Evolutionary conservation across 176 grass and related monocot species (phyloP).

Genomic region (Cenchrus purpureus): DNA sequence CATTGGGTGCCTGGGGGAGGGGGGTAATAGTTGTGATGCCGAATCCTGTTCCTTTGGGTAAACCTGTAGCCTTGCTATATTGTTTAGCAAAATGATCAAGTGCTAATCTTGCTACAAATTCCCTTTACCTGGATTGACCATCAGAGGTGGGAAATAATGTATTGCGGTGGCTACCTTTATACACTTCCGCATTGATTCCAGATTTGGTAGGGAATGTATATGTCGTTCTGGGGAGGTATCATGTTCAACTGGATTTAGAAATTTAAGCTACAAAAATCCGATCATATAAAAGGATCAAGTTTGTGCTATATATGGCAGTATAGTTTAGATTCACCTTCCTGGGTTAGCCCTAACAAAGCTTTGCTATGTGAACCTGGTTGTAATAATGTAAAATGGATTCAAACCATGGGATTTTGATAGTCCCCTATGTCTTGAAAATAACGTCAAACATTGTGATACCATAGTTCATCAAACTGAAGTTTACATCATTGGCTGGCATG

Average conservation of each 20-base stretch:
- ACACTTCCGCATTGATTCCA: too few relatives aligned
- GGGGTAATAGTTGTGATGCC: too few relatives aligned
- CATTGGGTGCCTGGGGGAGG: too few relatives aligned
- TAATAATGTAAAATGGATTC: not conserved
- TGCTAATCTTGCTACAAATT: not conserved
- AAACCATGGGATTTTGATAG: not conserved
- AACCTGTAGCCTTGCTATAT: not conserved
- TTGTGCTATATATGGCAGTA: not conserved
- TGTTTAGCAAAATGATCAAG: not conserved
- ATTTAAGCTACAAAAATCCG: not conserved
- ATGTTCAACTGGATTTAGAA: not conserved
- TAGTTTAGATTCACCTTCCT: not conserved
- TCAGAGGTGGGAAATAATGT: too few relatives aligned
- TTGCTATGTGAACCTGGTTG: not conserved
- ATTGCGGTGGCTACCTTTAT: too few relatives aligned
- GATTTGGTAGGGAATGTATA: not conserved
- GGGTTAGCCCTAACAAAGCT: not conserved
- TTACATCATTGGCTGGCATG: not conserved
- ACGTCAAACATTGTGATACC: too few relatives aligned
- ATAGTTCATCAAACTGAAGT: not conserved
- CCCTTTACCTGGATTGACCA: not conserved
- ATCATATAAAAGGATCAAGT: not conserved
- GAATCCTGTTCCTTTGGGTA: too few relatives aligned
- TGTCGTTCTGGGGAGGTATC: not conserved
- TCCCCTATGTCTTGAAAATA: too few relatives aligned